Evolutionary conservation across 495 filamentous ascomycete genomes (phyloP).

Genomic region (Emericellopsis terricola): DNA sequence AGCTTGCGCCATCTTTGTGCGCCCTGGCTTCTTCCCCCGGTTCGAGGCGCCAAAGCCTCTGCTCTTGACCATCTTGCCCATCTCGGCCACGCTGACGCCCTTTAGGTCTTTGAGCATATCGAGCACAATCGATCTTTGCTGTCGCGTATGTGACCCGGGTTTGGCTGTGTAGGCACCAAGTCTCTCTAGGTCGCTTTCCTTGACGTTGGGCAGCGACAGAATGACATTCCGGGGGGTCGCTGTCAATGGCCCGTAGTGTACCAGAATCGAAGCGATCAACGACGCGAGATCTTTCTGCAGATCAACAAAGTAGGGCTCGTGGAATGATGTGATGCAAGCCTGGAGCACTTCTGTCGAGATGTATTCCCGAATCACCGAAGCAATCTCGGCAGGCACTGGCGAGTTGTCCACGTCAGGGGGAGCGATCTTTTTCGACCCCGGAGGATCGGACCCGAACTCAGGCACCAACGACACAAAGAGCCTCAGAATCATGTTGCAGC

Average conservation of each 20-base stretch:
- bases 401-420: slow-evolving; percentile 13
- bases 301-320: slow-evolving; percentile 93
- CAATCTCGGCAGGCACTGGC: slow-evolving; percentile 27
- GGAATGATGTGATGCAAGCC: slow-evolving; percentile 68
- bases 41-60: slow-evolving; percentile 7
- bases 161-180: slow-evolving; percentile 36
- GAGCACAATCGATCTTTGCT: slow-evolving; percentile 70
- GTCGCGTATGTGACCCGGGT: slow-evolving; percentile 36
- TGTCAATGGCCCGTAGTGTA: slow-evolving; percentile 49
- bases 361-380: slow-evolving; percentile 69
- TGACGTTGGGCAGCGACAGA: slow-evolving; percentile 34
- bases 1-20: slow-evolving; percentile 38
- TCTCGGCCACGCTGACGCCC: slow-evolving; percentile 79
- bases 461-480: slow-evolving; percentile 71
- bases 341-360: slow-evolving; percentile 70
- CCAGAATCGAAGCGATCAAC: slow-evolving; percentile 71
- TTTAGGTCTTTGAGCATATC: slow-evolving; percentile 72
- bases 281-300: slow-evolving; percentile 83
- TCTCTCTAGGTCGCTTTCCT: slow-evolving; percentile 36
- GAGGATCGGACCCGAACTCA: slow-evolving; percentile 33
- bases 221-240: slow-evolving; percentile 36
- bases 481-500: slow-evolving; percentile 67
- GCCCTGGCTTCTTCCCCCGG: slow-evolving; percentile 14
- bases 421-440: not conserved
- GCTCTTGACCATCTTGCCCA: slow-evolving; percentile 55